Conservation (phyloP, 2,329 filamentous ascomycete species). For the Shiraia bambusicola region DNA sequence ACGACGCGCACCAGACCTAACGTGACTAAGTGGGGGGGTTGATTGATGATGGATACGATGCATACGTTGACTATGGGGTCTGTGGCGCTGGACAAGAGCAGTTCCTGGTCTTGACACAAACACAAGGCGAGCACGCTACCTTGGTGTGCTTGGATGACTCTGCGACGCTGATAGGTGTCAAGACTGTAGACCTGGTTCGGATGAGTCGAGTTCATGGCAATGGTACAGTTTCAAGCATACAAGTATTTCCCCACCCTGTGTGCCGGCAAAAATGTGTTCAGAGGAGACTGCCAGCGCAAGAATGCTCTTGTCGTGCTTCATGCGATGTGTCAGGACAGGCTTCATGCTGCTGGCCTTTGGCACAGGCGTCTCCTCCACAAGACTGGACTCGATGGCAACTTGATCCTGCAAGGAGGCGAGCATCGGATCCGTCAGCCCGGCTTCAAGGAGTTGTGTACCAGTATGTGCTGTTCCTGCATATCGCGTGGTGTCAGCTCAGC, state of each 20-base stretch:
- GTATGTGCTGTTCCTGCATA: slow-evolving; percentile 18
- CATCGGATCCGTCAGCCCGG: slow-evolving; percentile 32
- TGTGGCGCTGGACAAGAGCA: slow-evolving; percentile 89
- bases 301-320: slow-evolving; percentile 76
- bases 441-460: slow-evolving; percentile 4
- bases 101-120: slow-evolving; percentile 70
- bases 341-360: slow-evolving; percentile 10
- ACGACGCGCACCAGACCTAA: slow-evolving; percentile 76
- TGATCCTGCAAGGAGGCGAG: slow-evolving; percentile 31
- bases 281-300: slow-evolving; percentile 80
- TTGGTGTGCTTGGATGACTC: slow-evolving; percentile 82
- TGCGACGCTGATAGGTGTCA: slow-evolving; percentile 78
- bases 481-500: slow-evolving; percentile 25
- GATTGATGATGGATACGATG: not conserved
- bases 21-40: slow-evolving; percentile 8
- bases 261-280: slow-evolving; percentile 83
- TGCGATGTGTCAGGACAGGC: slow-evolving; percentile 71
- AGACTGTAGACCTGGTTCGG: slow-evolving; percentile 72
- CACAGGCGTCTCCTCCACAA: slow-evolving; percentile 5
- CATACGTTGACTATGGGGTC: slow-evolving; percentile 85
- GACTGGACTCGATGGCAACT: slow-evolving; percentile 19
- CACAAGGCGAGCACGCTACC: slow-evolving; percentile 86
- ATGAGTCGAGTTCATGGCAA: slow-evolving; percentile 14
- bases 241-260: slow-evolving; percentile 89
- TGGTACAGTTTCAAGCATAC: slow-evolving; percentile 45